phyloP scores from a whole-genome alignment of 1,284 basidiomycete species.

The Anthracocystis setariae region DNA sequence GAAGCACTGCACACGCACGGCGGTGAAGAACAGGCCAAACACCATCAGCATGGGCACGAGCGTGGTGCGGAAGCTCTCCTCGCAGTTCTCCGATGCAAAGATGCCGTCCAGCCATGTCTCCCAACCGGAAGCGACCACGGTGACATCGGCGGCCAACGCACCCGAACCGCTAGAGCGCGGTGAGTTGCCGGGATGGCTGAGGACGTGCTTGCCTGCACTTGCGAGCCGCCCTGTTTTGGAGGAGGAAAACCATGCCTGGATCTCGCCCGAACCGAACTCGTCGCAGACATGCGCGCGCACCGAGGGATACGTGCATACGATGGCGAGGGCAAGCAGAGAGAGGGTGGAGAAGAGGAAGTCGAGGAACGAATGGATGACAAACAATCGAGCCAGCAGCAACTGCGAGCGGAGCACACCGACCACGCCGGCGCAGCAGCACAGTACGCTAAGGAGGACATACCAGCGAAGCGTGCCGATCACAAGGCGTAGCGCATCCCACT shows the following conservation, averaged over 20 bases:
- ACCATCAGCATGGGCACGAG: conserved; percentile 46
- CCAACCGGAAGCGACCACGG: conserved; percentile 38
- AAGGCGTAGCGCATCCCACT: conserved; percentile 48
- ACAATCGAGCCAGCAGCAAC: conserved; percentile 46
- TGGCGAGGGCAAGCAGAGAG: conserved; percentile 45
- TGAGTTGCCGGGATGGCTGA: not conserved
- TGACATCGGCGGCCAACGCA: conserved; percentile 7
- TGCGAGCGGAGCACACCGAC: conserved; percentile 45
- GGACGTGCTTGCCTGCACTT: not conserved
- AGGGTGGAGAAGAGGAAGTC: conserved; percentile 54
- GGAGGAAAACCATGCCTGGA: conserved; percentile 30
- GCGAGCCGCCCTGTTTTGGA: conserved; percentile 1
- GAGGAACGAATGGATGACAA: conserved; percentile 55
- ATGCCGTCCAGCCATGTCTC: conserved; percentile 46
- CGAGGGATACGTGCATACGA: conserved; percentile 51
- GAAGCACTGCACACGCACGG: conserved; percentile 47
- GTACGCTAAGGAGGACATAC: conserved; percentile 42
- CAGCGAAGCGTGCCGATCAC: conserved; percentile 35
- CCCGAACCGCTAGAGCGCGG: not conserved
- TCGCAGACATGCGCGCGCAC: conserved; percentile 54
- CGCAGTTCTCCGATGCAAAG: conserved; percentile 51
- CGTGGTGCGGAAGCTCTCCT: conserved; percentile 46
- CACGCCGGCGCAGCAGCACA: conserved; percentile 45
- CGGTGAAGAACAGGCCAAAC: conserved; percentile 40
- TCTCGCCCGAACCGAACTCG: conserved; percentile 41